Evolutionary conservation across 2,329 filamentous ascomycete species (phyloP), one percentile per base, ranked within the genome.

Genomic region (Sporothrix schenckii): DNA sequence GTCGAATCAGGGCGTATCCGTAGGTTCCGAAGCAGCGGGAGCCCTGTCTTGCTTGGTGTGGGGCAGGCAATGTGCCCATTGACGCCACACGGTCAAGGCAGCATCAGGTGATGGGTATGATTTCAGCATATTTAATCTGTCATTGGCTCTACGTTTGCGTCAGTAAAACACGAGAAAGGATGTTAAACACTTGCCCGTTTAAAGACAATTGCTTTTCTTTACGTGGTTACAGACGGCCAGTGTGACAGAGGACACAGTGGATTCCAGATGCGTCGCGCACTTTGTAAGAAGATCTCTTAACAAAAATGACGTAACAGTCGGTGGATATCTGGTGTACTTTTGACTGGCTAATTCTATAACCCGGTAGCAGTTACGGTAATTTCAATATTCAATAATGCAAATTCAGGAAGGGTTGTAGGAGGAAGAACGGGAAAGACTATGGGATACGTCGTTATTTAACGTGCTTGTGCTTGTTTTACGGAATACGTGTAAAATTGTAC

Each of bases 251-350:
- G 50, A 53, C 50, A 53, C 50, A 11, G 13, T 13, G 9, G n/a
- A 14, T 53, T 21, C 50, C 24, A 9, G 50, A 53, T n/a, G 21
- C 13, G 21, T 10, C 24, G 11, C 24, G 3, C 34, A 53, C 10
- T 24, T 11, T 24, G 34, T 1, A 3, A 61, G n/a, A n/a, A 41
- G 14, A 41, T 10, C 44, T 34, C 9, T 34, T 34, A 34, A 34
- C 34, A 7, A 14, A 63, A 13, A 63, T 63, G 60, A 63, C 60
- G 60, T 63, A 49, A 63, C 41, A 63, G 21, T 21, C 34, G 34
- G 34, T 34, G 34, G 5, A 34, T 34, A 34, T 34, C 34, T 34
- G 34, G 34, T 1, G 34, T 34, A 1, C 7, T 34, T 34, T 34
- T 34, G 5, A 34, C 34, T 34, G 34, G 34, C 34, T 34, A 34